Base-by-base conservation (phyloP, 2,329 filamentous ascomycete genomes). In the Emmonsia crescens region DNA sequence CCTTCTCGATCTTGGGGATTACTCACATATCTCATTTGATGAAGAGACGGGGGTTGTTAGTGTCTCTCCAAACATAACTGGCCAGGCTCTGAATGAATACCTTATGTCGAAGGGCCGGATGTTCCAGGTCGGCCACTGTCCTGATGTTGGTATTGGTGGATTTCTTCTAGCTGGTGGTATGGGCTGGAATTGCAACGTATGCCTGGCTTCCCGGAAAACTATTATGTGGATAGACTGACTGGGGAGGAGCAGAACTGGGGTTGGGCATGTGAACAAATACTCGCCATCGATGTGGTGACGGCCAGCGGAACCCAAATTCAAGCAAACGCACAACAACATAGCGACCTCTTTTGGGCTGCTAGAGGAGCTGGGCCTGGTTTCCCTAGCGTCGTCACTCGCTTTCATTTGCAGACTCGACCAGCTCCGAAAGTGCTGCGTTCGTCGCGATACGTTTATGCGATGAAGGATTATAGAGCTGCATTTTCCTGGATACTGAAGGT, bases 331-430 rank as follows among this genome's bases (percentile, higher is more conserved):
- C 64, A 68, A 6, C 68, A 79, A 61, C 78, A 82, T 61, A 60
- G 63, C 3, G 80, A 82, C 48, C 70, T 82, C 0, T 79, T 78
- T 63, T 82, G 78, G 77, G 79, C 79, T 5, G 79, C 77, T 3
- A 70, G 78, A 16, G 80, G 80, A 2, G 74, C 78, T 9, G 80
- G 80, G 16, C 70, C 69, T 73, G 79, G 81, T 24, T 83, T 83
- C 61, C 81, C 82, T 1, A 82, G 76, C 1, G 71, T 84, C 6
- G 76, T 83, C 2, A 82, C 80, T 1, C 72, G 73, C 16, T 83
- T 82, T 65, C 74, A 83, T 64, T 73, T 84, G 3, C 68, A 72
- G 24, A 75, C 78, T 16, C 62, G 64, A 2, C 59, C 63, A 1
- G 64, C 65, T n/a, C 67, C 66, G 1, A 60, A 64, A 42, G 62